Percentiles rank a stretch among this genome's conserved stretches.
Evolutionary conservation across 2,329 filamentous ascomycete species (phyloP).

Genomic region (Blastomyces gilchristii): DNA sequence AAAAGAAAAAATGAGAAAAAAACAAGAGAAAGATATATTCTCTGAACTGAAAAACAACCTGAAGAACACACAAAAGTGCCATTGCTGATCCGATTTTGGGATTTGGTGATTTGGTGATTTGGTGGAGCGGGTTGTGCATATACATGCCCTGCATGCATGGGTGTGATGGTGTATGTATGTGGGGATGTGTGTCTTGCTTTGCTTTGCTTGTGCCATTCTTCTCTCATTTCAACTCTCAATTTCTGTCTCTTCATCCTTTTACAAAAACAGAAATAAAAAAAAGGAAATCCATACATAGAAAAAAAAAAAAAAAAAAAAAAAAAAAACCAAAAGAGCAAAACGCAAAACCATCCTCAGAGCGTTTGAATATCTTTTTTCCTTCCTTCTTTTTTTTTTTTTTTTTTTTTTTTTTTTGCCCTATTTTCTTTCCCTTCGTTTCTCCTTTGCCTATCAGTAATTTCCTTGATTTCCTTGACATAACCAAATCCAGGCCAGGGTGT

Average conservation of each 20-base stretch:
- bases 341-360: neutral
- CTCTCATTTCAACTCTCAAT: constrained; percentile 1
- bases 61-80: neutral
- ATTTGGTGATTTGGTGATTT: neutral
- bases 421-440: neutral
- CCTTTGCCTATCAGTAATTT: constrained; percentile 4
- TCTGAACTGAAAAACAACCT: neutral
- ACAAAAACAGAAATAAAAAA: too few relatives aligned
- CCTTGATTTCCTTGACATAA: constrained; percentile 3
- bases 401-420: neutral
- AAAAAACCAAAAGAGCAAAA: too few relatives aligned
- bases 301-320: neutral
- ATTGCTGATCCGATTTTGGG: neutral
- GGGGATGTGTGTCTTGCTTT: neutral
- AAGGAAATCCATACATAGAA: neutral
- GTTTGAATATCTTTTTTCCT: neutral
- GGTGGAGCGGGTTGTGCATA: too few relatives aligned
- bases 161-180: too few relatives aligned
- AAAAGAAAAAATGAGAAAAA: neutral
- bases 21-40: neutral
- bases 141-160: too few relatives aligned
- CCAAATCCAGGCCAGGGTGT: neutral
- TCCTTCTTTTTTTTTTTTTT: neutral
- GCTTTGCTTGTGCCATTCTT: neutral
- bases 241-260: neutral